Base-by-base conservation (phyloP, 1,139 yeast genomes). In the Diutina siamensis region DNA sequence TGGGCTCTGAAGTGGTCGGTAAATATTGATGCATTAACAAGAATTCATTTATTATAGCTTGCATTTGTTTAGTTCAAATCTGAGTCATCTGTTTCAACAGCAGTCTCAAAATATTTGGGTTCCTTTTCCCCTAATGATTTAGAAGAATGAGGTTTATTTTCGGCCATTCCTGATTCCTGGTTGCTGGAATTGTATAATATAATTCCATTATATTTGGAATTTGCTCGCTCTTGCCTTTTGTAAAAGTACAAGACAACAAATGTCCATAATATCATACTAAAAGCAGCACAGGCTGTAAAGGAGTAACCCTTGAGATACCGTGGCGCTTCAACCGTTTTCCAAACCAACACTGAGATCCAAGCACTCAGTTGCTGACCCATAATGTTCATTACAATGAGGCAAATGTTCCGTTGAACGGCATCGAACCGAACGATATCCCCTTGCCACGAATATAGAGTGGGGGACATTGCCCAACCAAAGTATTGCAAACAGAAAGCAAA, bases 141-240 rank as follows among this genome's bases (percentile, higher is more conserved):
- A 7, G 31, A 27, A 12, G 31, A n/a, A n/a, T n/a, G 31, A 12
- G n/a, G n/a, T n/a, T 31, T 13, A 13, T 7, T 9, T 7, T 31
- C 34, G 34, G 12, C 15, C 15, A 13, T 7, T 13, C 34, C 21
- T 38, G 32, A 32, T 22, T 48, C 52, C 3, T 50, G 48, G 44
- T 41, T 19, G 49, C 35, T 5, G 54, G 78, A 70, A 51, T 74
- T 70, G 55, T 66, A 74, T 18, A 76, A 48, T 28, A 68, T 63
- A 48, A 76, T 74, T 31, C 81, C 82, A 51, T 78, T 76, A 22
- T 65, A 71, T 44, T 60, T 59, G 10, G 84, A 81, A 48, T 67
- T 56, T 45, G 58, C 59, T 48, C 71, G 67, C 56, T 80, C 86
- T 46, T 77, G 74, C 45, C 68, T 67, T 59, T 80, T 80, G 63